Evolutionary conservation across 2,329 filamentous ascomycete genomes (phyloP), one percentile per base, ranked within the genome.

Genomic region (Beauveria scarabaeidicola): DNA sequence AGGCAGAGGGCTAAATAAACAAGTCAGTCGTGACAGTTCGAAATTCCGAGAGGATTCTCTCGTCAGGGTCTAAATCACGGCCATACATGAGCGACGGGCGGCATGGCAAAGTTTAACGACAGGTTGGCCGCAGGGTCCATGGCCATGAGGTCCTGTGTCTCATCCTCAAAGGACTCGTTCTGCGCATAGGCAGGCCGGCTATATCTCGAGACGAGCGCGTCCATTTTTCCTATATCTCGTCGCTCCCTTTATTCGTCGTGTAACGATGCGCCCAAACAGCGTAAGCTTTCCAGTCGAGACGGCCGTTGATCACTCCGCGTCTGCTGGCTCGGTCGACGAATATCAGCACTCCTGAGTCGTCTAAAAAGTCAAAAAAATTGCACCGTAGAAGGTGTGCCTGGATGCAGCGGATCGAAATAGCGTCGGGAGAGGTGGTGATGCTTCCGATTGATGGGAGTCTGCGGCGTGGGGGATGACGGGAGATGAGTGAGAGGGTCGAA

Each of bases 51-150:
- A 23, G 17, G 23, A 25, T 3, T 2, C 1, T 11, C 23, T 41
- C 38, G 23, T n/a, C 36, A 5, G 9, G 17, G 15, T 13, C 19
- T 29, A 8, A 25, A 40, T 41, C 17, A 23, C 15, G 36, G 55
- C 10, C 86, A 70, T 79, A 96, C 91, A 76, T 95, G 89, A 68
- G 90, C 87, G 74, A 97, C 85, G 57, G 94, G 93, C 60, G 94
- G 94, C 76, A 99, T 88, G 69, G 91, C 90, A 77, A 99, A 99
- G 77, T 92, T 95, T 73, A 96, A 85, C 58, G 90, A 93, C 67
- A 96, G 81, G 67, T 86, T 85, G 69, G 90, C 88, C 65, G 85
- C 79, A 67, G 84, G 81, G 70, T 90, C 85, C 71, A 89, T 80
- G 68, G 88, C 85, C 70, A 89, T 80, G 68, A 88, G 78, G 69